Conservation (phyloP, 2,329 filamentous ascomycete genomes). For the Dactylellina sp. region DNA sequence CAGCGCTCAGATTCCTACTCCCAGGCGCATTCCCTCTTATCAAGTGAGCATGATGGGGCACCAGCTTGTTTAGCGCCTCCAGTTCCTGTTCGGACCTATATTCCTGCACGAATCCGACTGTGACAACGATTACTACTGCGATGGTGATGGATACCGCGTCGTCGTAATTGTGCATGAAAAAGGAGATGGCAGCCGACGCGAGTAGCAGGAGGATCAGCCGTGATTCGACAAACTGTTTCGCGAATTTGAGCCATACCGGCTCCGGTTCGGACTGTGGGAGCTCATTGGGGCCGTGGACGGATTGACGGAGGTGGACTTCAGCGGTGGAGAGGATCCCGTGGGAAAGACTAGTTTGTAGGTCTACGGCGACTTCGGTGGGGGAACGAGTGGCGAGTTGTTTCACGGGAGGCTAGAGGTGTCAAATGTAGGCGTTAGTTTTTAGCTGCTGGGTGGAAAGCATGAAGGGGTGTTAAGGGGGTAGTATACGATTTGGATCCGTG, state of each 20-base stretch:
- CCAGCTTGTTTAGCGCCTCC: constrained; percentile 90
- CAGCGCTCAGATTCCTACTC: constrained; percentile 57
- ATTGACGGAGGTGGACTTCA: constrained; percentile 82
- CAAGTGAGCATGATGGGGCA: constrained; percentile 95
- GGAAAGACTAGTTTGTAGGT: constrained; percentile 73
- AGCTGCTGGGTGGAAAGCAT: neutral
- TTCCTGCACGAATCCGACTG: constrained; percentile 95
- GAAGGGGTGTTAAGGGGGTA: neutral
- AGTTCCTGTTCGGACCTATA: constrained; percentile 98
- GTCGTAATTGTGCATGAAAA: constrained; percentile 91
- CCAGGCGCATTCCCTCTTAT: constrained; percentile 74
- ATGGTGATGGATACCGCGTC: constrained; percentile 96
- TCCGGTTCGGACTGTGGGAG: constrained; percentile 93
- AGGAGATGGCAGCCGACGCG: constrained; percentile 85
- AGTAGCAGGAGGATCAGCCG: constrained; percentile 92
- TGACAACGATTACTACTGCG: constrained; percentile 95
- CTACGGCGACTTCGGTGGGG: constrained; percentile 48
- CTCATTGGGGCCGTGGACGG: constrained; percentile 89
- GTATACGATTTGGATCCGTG: constrained; percentile 30
- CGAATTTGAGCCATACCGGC: constrained; percentile 91
- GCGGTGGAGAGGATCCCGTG: constrained; percentile 79
- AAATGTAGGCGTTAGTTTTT: constrained; percentile 2
- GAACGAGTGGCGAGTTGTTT: constrained; percentile 46
- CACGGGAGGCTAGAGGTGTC: constrained; percentile 27
- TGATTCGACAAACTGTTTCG: constrained; percentile 92